These are phyloP conservation scores for Cucurbita maxima DNA, from an alignment of 306 rosid genomes.

Conservation along the genomic window DNA sequence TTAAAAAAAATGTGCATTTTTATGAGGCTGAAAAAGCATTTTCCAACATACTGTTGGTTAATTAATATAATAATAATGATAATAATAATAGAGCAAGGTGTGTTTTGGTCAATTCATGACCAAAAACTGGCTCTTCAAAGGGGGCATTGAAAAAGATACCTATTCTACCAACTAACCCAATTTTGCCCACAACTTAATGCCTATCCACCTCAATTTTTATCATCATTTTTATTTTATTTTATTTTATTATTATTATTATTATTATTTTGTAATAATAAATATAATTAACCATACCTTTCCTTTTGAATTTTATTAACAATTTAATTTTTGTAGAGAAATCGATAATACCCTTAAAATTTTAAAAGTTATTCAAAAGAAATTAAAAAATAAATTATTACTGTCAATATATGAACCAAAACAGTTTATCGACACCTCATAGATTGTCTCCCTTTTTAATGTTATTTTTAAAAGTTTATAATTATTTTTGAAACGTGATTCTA, in stretches of 20 bases:
- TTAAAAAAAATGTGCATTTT: not conserved
- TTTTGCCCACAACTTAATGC: not conserved
- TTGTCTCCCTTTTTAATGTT: no score
- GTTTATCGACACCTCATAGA: no score
- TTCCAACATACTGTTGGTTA: no score
- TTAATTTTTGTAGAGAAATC: no score
- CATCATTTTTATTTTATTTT: not conserved
- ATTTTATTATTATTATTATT: not conserved
- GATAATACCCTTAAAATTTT: no score
- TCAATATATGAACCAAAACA: no score
- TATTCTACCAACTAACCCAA: not conserved
- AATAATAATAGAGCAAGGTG: not conserved
- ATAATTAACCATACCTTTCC: not conserved
- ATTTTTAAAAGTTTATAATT: no score
- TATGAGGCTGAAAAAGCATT: not conserved
- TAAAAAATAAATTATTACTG: no score
- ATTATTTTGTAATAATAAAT: not conserved
- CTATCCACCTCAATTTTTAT: not conserved
- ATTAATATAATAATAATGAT: not conserved
- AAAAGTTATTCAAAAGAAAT: no score
- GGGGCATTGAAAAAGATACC: not conserved
- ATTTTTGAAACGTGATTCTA: no score
- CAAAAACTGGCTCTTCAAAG: not conserved
- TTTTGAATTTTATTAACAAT: no score
- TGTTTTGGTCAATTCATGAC: not conserved